Evolutionary conservation across 1,284 basidiomycete genomes (phyloP).

Genomic region (Mrakiaceae sp.): DNA sequence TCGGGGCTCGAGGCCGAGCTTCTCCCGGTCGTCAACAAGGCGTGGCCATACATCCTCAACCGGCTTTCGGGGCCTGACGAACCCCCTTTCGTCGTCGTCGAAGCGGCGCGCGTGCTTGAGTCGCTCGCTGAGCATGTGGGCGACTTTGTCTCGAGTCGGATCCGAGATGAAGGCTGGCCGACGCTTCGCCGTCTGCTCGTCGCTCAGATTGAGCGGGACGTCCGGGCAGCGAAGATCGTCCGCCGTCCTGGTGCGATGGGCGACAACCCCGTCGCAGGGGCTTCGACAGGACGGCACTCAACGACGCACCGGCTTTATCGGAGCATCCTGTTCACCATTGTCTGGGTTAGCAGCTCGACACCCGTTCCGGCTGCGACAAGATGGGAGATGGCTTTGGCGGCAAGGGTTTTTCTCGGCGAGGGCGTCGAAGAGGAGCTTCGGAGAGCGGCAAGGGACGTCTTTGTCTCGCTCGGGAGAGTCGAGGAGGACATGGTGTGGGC

Average conservation of each 20-base stretch:
- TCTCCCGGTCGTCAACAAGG: conserved; percentile 66
- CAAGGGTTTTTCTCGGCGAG: conserved; percentile 37
- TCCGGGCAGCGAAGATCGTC: background rate
- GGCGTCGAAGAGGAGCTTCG: conserved; percentile 63
- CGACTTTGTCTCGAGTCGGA: conserved; percentile 64
- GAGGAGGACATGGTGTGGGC: conserved; percentile 78
- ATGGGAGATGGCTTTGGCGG: conserved; percentile 6
- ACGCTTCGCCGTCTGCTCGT: conserved; percentile 51
- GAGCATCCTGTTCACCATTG: conserved; percentile 53
- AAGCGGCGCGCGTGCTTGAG: conserved; percentile 59
- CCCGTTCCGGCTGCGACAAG: conserved; percentile 47
- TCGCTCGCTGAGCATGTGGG: conserved; percentile 56
- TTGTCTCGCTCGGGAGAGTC: conserved; percentile 45
- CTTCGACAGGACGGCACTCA: background rate
- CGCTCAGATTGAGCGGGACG: conserved; percentile 49
- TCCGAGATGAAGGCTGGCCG: conserved; percentile 87
- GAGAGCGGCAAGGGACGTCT: conserved; percentile 51
- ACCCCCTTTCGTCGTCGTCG: conserved; percentile 63
- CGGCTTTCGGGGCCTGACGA: conserved; percentile 49
- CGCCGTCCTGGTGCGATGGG: background rate
- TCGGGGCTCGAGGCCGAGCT: conserved; percentile 48
- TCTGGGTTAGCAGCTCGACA: conserved; percentile 49
- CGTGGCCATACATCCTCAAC: conserved; percentile 81
- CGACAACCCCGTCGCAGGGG: background rate
- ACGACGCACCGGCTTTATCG: background rate